Percentiles rank a stretch among this genome's conserved stretches.
These are phyloP conservation scores for Lactarius vividus DNA, from an alignment of 768 basidiomycete genomes.

Conservation along the genomic window DNA sequence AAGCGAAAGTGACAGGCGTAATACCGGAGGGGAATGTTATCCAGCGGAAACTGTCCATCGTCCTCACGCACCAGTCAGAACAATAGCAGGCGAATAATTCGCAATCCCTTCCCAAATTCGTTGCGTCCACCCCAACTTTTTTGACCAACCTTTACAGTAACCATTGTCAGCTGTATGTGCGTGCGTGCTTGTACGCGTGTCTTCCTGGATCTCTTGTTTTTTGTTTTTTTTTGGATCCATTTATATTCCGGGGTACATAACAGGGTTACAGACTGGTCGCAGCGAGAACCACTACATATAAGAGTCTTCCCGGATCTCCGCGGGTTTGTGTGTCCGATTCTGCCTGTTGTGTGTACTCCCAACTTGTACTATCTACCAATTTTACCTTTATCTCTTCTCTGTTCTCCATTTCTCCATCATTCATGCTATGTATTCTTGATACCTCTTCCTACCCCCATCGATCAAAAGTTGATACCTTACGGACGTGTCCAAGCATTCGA, in stretches of 20 bases:
- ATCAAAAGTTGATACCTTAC: not conserved
- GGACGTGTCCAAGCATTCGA: not conserved
- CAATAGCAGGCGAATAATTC: constrained; percentile 25
- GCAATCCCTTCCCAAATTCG: constrained; percentile 23
- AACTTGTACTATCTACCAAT: not conserved
- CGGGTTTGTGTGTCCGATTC: not conserved
- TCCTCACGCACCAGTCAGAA: constrained; percentile 35
- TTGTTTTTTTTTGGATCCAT: too few species aligned
- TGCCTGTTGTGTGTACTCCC: not conserved
- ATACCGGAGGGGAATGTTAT: constrained; percentile 19
- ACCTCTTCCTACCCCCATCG: not conserved
- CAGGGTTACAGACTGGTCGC: too few species aligned
- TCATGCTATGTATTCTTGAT: not conserved
- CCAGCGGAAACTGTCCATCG: constrained; percentile 38
- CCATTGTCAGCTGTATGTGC: not conserved
- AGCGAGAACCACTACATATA: too few species aligned
- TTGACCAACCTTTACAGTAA: not conserved
- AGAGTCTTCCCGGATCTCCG: not conserved
- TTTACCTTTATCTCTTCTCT: not conserved
- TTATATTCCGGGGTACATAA: too few species aligned
- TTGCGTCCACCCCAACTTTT: not conserved
- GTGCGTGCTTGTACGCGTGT: not conserved
- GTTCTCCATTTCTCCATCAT: not conserved
- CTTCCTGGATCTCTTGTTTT: too few species aligned
- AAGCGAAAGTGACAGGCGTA: not conserved